These are phyloP conservation scores for Pleurotus giganteus DNA, from an alignment of 768 basidiomycete genomes.

Conservation along the genomic window DNA sequence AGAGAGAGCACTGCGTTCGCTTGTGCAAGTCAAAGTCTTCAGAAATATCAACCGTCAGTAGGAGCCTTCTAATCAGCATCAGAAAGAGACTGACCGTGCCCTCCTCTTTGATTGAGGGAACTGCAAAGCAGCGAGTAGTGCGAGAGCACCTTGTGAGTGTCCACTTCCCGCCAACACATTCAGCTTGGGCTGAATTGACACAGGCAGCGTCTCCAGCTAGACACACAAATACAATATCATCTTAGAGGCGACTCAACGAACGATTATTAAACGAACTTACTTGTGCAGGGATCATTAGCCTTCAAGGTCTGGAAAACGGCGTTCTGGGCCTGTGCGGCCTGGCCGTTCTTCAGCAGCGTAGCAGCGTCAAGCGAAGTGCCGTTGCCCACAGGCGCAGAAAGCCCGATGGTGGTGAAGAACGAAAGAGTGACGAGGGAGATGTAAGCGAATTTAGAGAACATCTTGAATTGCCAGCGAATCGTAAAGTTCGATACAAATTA, in stretches of 20 bases:
- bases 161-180: constrained; percentile 43
- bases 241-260: background rate
- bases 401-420: constrained; percentile 3
- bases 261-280: constrained; percentile 25
- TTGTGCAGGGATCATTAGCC: constrained; percentile 39
- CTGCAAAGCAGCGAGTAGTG: constrained; percentile 45
- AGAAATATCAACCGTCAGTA: background rate
- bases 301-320: constrained; percentile 40
- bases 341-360: constrained; percentile 47
- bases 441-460: background rate
- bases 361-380: constrained; percentile 31
- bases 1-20: constrained; percentile 41
- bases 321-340: constrained; percentile 51
- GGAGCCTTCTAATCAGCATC: background rate
- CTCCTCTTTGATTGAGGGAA: constrained; percentile 39
- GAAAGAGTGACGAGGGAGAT: constrained; percentile 5
- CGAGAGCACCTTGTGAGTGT: constrained; percentile 32
- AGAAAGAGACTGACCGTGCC: constrained; percentile 41
- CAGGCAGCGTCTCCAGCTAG: constrained; percentile 46
- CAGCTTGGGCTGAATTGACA: constrained; percentile 34
- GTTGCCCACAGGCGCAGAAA: background rate
- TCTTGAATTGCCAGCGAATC: background rate
- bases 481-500: background rate
- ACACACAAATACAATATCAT: background rate
- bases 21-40: constrained; percentile 53